Evolutionary conservation across 805 yeast genomes (phyloP), one percentile per base, ranked within the genome.

Genomic region (Kodamaea sagamina): DNA sequence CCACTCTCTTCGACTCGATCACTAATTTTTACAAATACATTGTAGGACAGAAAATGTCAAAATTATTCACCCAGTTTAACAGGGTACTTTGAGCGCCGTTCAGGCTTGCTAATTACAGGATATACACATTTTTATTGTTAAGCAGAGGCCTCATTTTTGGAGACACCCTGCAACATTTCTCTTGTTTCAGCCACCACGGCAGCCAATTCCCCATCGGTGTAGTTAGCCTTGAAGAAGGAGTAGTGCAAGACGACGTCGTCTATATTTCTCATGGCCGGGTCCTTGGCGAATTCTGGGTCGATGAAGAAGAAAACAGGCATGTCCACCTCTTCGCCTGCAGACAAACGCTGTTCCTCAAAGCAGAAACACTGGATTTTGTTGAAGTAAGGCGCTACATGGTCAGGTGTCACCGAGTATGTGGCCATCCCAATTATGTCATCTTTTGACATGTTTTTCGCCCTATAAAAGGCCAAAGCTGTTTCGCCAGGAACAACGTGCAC

Each of bases 351-450:
- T 62, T 93, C 99, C 69, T 93, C 99, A 59, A 93, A 93, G 61
- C 99, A 93, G 68, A 93, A 93, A 65, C 99, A 93, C 64, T 93
- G 99, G 57, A 93, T 93, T 66, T 93, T 93, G 70, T 89, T 89
- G 71, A 93, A 93, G 65, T 92, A 93, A 4, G 89, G 96, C 0
- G 98, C 96, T 5, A 93, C 96, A 55, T 88, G 92, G 52, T 93
- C 97, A 0, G 99, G 99, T 0, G 96, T 81, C 38, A 93, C 97
- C 4, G 96, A 85, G 63, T 93, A 93, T 0, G 99, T 93, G 2
- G 99, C 99, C 96, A 93, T 93, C 6, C 99, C 99, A 41, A 93
- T 88, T 34, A 93, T 87, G 61, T 93, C 98, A 54, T 86, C 86
- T 47, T 84, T 83, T 34, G 96, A 80, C 47, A 71, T 71, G 59